Conservation (phyloP, 768 basidiomycete species). For the Amanita phalloides region DNA sequence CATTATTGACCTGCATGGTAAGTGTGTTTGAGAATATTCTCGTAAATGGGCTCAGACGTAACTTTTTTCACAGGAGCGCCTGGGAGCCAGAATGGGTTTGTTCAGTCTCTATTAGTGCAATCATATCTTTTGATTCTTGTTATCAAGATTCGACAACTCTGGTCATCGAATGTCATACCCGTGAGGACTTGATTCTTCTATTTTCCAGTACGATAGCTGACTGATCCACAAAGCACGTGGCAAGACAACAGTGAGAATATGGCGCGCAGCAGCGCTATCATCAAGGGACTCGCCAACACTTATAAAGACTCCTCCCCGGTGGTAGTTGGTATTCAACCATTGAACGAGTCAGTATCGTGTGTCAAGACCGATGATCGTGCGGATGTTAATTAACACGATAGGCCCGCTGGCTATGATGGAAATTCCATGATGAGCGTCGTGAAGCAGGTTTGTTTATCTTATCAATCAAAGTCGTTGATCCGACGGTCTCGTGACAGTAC, state of each 20-base stretch:
- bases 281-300: constrained; percentile 49
- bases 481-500: constrained; percentile 30
- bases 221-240: constrained; percentile 35
- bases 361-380: constrained; percentile 16
- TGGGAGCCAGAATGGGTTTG: constrained; percentile 76
- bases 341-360: constrained; percentile 57
- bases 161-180: constrained; percentile 57
- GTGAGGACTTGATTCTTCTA: constrained; percentile 17
- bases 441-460: constrained; percentile 22
- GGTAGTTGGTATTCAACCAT: constrained; percentile 59
- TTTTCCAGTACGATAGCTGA: background rate
- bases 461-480: background rate
- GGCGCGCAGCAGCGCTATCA: constrained; percentile 55
- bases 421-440: constrained; percentile 37
- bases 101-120: background rate
- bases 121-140: background rate
- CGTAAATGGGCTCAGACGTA: constrained; percentile 6
- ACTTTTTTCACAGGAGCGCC: constrained; percentile 39
- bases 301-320: constrained; percentile 41
- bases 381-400: constrained; percentile 15
- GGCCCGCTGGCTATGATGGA: constrained; percentile 66
- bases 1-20: constrained; percentile 67
- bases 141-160: constrained; percentile 67
- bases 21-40: constrained; percentile 3
- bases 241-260: constrained; percentile 57